phyloP scores from a whole-genome alignment of 2,329 filamentous ascomycete genomes.

The Pseudogymnoascus sp. region DNA sequence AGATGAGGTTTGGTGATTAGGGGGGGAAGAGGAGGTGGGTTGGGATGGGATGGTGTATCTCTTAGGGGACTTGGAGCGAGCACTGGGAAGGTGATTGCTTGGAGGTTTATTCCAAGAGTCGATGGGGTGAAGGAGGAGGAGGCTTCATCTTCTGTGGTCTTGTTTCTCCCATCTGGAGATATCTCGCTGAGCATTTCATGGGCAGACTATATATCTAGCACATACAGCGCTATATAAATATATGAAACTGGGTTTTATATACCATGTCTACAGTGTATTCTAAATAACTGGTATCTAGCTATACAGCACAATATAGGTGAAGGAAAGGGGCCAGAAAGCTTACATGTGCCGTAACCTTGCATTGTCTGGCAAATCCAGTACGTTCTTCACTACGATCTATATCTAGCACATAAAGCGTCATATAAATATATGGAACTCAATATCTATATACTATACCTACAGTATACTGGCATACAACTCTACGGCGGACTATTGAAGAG shows the following conservation, averaged over 20 bases:
- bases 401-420: too few species aligned
- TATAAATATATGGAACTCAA: too few species aligned
- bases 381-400: too few species aligned
- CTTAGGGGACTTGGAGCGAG: too few species aligned
- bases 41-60: background rate
- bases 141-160: background rate
- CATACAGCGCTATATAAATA: background rate
- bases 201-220: background rate
- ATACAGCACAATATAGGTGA: background rate
- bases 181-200: background rate
- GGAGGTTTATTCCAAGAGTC: background rate
- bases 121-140: background rate
- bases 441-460: too few species aligned
- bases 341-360: too few species aligned
- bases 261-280: background rate
- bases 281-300: background rate
- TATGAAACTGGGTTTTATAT: background rate
- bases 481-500: too few species aligned
- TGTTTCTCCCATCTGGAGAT: background rate
- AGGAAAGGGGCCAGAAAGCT: too few species aligned
- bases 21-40: background rate
- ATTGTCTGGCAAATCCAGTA: too few species aligned
- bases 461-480: too few species aligned
- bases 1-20: slow-evolving; percentile 58
- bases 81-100: background rate